These are phyloP conservation scores for Russula brevipes DNA, from an alignment of 768 basidiomycete species.

Conservation along the genomic window DNA sequence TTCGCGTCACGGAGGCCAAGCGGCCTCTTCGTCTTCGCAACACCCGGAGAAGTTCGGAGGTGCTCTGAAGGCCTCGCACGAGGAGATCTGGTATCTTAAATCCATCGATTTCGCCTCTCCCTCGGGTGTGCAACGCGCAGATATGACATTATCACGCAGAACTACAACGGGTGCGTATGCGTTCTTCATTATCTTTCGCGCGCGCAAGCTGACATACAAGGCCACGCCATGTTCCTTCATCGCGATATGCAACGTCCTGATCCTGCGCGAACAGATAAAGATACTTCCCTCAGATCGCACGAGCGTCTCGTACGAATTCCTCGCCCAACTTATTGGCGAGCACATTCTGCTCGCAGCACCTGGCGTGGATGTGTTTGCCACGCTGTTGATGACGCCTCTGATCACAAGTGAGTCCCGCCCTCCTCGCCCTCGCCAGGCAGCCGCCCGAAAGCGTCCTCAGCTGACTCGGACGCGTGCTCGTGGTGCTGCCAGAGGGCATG, in stretches of 20 bases:
- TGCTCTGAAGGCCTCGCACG: slow-evolving; percentile 25
- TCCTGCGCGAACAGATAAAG: slow-evolving; percentile 75
- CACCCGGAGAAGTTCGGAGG: not conserved
- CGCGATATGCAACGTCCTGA: slow-evolving; percentile 87
- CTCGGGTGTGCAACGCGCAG: slow-evolving; percentile 28
- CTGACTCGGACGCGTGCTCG: not conserved
- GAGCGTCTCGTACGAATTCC: slow-evolving; percentile 77
- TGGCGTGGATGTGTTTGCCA: slow-evolving; percentile 61
- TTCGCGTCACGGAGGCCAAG: not conserved
- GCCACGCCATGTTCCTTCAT: slow-evolving; percentile 85
- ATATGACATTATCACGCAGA: slow-evolving; percentile 72
- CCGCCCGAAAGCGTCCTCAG: not conserved
- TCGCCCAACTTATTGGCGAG: slow-evolving; percentile 79
- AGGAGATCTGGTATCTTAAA: slow-evolving; percentile 77
- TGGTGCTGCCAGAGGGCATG: slow-evolving; percentile 61
- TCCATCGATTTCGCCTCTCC: slow-evolving; percentile 46
- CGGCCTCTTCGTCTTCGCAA: not conserved
- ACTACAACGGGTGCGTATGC: slow-evolving; percentile 68
- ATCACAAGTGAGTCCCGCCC: slow-evolving; percentile 45
- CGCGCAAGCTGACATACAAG: slow-evolving; percentile 5
- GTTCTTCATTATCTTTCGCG: not conserved
- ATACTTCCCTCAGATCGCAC: slow-evolving; percentile 61
- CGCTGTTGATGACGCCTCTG: slow-evolving; percentile 58
- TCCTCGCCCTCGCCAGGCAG: not conserved
- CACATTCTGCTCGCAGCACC: slow-evolving; percentile 61